Conservation (phyloP, 345 rosid species). For the Raphanus sativus region DNA sequence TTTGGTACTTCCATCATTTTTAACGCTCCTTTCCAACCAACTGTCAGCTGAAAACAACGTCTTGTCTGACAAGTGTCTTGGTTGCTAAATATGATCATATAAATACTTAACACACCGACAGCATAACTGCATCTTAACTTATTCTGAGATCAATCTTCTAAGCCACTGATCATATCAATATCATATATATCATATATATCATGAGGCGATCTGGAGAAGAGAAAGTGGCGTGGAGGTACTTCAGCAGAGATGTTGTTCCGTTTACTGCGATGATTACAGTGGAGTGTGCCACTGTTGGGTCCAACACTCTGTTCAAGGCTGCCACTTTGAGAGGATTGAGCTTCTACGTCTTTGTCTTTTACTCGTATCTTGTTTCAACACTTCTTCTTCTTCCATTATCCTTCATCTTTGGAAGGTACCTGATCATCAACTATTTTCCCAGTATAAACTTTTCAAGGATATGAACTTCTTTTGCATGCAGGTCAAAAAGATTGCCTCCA, state of each 20-base stretch:
- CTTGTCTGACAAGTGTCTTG: neutral
- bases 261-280: slow-evolving; percentile 38
- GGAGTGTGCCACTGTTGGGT: slow-evolving; percentile 35
- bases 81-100: neutral
- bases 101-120: neutral
- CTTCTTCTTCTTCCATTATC: slow-evolving; percentile 31
- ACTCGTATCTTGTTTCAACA: slow-evolving; percentile 30
- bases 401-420: slow-evolving; percentile 23
- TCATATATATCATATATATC: neutral
- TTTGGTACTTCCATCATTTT: neutral
- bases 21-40: neutral
- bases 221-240: slow-evolving; percentile 13
- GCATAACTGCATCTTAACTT: neutral
- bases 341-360: slow-evolving; percentile 41
- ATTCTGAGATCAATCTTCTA: neutral
- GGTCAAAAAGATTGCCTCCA: slow-evolving; percentile 29
- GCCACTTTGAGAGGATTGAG: slow-evolving; percentile 43
- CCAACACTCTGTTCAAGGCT: slow-evolving; percentile 42
- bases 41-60: neutral
- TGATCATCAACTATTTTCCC: neutral
- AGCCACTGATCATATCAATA: neutral
- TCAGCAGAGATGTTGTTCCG: slow-evolving; percentile 33
- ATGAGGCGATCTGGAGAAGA: slow-evolving; percentile 3
- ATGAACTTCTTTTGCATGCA: slow-evolving; percentile 13
- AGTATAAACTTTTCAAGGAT: slow-evolving; percentile 6